These are phyloP conservation scores for Pilasporangium apinafurcum DNA, from an alignment of 352 stramenopile genomes.

Conservation along the genomic window DNA sequence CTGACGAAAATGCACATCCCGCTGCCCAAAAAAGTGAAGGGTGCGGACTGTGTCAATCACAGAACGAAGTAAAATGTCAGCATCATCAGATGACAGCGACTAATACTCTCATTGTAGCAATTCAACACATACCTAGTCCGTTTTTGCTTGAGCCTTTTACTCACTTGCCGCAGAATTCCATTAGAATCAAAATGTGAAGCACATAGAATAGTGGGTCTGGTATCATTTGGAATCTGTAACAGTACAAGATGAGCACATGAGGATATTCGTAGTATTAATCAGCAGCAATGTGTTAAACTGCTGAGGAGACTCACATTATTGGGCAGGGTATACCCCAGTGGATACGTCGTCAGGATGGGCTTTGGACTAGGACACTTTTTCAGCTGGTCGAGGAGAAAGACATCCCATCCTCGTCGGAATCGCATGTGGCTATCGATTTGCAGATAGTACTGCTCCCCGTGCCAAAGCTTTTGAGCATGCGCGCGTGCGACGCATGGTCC, in stretches of 20 bases:
- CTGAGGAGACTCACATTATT: conserved; percentile 54
- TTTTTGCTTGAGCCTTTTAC: conserved; percentile 38
- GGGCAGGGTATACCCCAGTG: conserved; percentile 84
- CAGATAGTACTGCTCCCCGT: conserved; percentile 86
- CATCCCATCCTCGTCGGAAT: conserved; percentile 82
- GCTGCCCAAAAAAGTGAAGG: conserved; percentile 67
- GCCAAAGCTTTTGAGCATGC: conserved; percentile 72
- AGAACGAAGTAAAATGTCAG: neutral
- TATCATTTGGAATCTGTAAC: conserved; percentile 32
- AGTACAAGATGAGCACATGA: too few species aligned
- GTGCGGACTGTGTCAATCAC: conserved; percentile 23
- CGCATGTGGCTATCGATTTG: conserved; percentile 96
- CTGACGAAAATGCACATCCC: conserved; percentile 63
- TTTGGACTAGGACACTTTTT: conserved; percentile 30
- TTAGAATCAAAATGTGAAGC: conserved; percentile 46
- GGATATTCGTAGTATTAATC: too few species aligned
- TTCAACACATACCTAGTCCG: conserved; percentile 10
- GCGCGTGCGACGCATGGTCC: conserved; percentile 88
- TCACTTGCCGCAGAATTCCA: conserved; percentile 48
- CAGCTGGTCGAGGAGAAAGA: conserved; percentile 82
- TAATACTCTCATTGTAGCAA: neutral
- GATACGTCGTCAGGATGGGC: conserved; percentile 92
- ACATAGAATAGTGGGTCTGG: conserved; percentile 53
- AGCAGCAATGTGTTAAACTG: conserved; percentile 11
- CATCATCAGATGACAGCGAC: neutral